Evolutionary conservation across 805 yeast genomes (phyloP).

Genomic region (Myxozyma udenii): DNA sequence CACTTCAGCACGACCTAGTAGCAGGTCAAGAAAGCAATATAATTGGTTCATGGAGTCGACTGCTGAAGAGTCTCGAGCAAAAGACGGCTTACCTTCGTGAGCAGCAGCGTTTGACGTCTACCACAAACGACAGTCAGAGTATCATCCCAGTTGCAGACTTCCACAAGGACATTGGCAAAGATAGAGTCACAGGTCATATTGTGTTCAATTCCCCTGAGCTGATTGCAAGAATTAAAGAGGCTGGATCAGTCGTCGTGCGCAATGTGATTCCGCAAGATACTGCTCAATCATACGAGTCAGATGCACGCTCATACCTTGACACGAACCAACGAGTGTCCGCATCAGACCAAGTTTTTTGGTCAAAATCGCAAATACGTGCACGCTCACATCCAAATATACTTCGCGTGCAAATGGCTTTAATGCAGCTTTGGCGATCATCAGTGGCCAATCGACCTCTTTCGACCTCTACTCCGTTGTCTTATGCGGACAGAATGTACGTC

Average conservation of each 20-base stretch:
- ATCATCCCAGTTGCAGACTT: constrained; percentile 7
- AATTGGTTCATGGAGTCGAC: constrained; percentile 11
- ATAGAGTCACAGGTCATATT: not conserved
- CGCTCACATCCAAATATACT: constrained; percentile 42
- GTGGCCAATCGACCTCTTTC: constrained; percentile 36
- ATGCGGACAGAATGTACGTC: constrained; percentile 47
- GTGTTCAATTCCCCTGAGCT: not conserved
- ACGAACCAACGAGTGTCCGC: constrained; percentile 34
- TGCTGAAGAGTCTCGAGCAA: constrained; percentile 2
- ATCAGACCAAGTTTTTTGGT: constrained; percentile 43
- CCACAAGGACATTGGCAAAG: constrained; percentile 4
- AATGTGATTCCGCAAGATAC: constrained; percentile 37
- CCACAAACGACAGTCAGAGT: too few species aligned
- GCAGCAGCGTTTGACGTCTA: too few species aligned
- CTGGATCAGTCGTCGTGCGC: constrained; percentile 39
- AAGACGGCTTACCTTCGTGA: constrained; percentile 5
- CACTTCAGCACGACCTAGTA: constrained; percentile 4
- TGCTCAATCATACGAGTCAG: constrained; percentile 34
- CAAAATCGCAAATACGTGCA: constrained; percentile 42
- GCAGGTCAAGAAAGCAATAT: constrained; percentile 5
- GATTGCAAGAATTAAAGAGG: constrained; percentile 14
- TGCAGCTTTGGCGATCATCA: constrained; percentile 37
- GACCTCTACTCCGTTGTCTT: constrained; percentile 39
- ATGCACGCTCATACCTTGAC: constrained; percentile 34
- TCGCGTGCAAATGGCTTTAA: constrained; percentile 36